Percentiles rank a stretch among this genome's conserved stretches.
These are phyloP conservation scores for Umbelopsis sp. DNA, from an alignment of 192 early-diverging fungal genomes.

Conservation along the genomic window DNA sequence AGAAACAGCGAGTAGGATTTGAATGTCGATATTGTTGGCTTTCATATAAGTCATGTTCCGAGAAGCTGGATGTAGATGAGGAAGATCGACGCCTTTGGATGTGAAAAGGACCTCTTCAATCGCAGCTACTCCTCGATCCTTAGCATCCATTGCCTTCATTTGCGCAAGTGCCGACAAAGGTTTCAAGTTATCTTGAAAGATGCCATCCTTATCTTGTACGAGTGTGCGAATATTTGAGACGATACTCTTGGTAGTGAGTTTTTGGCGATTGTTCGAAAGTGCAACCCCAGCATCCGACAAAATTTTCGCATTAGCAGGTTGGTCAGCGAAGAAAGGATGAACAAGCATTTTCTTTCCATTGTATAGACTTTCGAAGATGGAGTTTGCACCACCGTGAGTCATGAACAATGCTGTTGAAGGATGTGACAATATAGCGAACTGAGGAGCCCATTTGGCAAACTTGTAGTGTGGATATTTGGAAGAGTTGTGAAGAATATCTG, in stretches of 20 bases:
- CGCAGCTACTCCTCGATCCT: slow-evolving; percentile 14
- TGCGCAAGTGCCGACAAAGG: slow-evolving; percentile 19
- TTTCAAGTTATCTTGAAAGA: background rate
- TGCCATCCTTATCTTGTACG: background rate
- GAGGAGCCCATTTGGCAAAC: slow-evolving; percentile 27
- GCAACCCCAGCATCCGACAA: slow-evolving; percentile 13
- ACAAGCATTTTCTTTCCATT: slow-evolving; percentile 26
- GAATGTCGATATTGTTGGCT: slow-evolving; percentile 23
- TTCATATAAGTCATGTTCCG: slow-evolving; percentile 25
- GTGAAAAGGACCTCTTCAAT: slow-evolving; percentile 29
- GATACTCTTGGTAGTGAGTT: background rate
- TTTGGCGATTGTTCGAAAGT: background rate
- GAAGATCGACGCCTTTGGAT: background rate
- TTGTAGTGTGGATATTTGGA: background rate
- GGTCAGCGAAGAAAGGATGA: slow-evolving; percentile 28
- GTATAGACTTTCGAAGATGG: slow-evolving; percentile 32
- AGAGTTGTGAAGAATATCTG: background rate
- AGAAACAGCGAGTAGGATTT: too few relatives aligned
- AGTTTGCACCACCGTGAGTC: slow-evolving; percentile 30
- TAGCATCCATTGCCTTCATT: slow-evolving; percentile 14
- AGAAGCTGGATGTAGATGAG: slow-evolving; percentile 18
- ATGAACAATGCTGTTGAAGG: slow-evolving; percentile 27
- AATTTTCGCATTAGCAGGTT: slow-evolving; percentile 19
- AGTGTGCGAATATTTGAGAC: background rate
- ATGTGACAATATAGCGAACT: slow-evolving; percentile 34